These are phyloP conservation scores for Yarrowia osloensis DNA, from an alignment of 805 yeast genomes.

Conservation along the genomic window DNA sequence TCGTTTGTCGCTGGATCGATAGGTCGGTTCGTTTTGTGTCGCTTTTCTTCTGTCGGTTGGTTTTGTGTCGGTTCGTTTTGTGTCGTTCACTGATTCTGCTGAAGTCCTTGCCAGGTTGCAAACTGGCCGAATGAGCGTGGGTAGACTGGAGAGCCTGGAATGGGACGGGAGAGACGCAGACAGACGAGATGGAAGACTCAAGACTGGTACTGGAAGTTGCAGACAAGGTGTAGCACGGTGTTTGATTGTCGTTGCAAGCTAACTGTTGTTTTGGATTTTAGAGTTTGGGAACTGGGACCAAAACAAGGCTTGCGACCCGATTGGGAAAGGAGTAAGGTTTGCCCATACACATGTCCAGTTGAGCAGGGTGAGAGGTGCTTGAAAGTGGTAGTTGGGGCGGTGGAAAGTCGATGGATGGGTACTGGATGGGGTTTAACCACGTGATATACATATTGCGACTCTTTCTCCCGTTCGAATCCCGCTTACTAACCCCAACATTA, in stretches of 20 bases:
- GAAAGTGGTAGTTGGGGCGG: background rate
- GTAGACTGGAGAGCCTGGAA: conserved; percentile 8
- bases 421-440: too few relatives aligned
- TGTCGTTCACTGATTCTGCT: background rate
- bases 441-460: too few relatives aligned
- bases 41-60: too few relatives aligned
- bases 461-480: too few relatives aligned
- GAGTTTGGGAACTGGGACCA: conserved; percentile 21
- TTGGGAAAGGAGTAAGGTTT: conserved; percentile 29
- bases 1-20: background rate
- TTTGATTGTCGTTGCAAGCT: conserved; percentile 13
- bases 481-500: too few relatives aligned
- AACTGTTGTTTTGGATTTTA: conserved; percentile 14
- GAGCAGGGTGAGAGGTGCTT: background rate
- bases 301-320: conserved; percentile 27
- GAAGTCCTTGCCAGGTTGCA: conserved; percentile 18
- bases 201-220: background rate
- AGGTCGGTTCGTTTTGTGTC: too few relatives aligned
- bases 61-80: background rate
- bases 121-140: conserved; percentile 27
- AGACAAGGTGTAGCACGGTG: background rate
- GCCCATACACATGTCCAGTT: background rate
- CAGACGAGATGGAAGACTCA: background rate
- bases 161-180: background rate
- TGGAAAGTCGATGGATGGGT: background rate